Conservation (phyloP, 306 rosid genomes). For the Calophaca sinica region DNA sequence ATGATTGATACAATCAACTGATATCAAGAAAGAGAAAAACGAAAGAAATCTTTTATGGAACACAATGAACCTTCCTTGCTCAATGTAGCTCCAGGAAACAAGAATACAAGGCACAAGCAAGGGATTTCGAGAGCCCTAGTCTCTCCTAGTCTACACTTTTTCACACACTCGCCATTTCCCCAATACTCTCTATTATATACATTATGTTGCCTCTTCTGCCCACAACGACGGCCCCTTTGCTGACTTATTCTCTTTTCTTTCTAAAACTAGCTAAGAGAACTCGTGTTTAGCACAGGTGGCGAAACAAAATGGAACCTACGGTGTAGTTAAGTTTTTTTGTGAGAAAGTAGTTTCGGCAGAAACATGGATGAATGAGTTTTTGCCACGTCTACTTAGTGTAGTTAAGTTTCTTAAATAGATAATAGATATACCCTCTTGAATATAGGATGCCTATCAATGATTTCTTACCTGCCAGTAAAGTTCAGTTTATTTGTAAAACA, state of each 20-base stretch:
- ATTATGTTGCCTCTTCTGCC: not conserved
- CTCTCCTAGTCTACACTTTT: not conserved
- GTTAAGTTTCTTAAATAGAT: no score
- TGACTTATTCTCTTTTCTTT: not conserved
- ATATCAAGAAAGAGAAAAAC: not conserved
- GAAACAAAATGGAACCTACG: no score
- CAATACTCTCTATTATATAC: not conserved
- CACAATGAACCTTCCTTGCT: not conserved
- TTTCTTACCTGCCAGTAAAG: constrained; percentile 1
- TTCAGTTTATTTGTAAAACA: not conserved
- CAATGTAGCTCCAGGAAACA: not conserved
- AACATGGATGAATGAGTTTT: no score
- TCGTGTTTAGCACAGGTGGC: no score
- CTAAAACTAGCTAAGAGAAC: no score
- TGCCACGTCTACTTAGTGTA: no score
- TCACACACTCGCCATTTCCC: not conserved
- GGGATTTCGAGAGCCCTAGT: not conserved
- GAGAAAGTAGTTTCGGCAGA: no score
- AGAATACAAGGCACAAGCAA: not conserved
- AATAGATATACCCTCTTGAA: not conserved
- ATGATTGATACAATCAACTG: not conserved
- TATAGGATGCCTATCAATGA: not conserved
- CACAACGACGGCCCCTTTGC: not conserved
- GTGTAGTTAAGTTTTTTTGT: no score
- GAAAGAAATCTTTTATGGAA: not conserved